Evolutionary conservation across 192 early-diverging fungal genomes (phyloP), one percentile per base, ranked within the genome.

Genomic region (Linnemannia schmuckeri): DNA sequence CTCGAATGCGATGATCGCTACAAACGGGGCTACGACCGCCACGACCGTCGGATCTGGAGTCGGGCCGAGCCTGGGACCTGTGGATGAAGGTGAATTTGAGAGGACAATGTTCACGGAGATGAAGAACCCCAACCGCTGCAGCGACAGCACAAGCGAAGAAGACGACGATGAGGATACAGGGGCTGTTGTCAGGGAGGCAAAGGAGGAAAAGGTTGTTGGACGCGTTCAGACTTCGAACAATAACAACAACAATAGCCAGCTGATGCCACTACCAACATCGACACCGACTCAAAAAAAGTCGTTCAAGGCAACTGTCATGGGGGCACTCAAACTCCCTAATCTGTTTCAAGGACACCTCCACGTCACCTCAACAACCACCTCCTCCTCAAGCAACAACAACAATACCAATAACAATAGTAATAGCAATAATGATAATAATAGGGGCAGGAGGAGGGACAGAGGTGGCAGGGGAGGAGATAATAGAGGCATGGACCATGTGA

Each of bases 301-400:
- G 13, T 74, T 80, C 72, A 80, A 74, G 42, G 79, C 71, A 24
- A 63, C 54, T n/a, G 40, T 80, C 33, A 41, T 80, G 55, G 33
- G 55, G 17, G 79, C 57, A 38, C 20, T 80, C 22, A 80, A 74
- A 20, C 70, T 80, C 13, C 79, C 55, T 24, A 20, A 30, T 0
- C 40, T 80, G 41, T 74, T 72, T 33, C 78, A 74, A 63, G 20
- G 54, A 35, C 27, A 73, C 20, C 15, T 22, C 49, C 49, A 22
- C 49, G 20, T 18, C 49, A 52, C 33, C 72, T 30, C 12, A 40
- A 40, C 30, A 66, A 9, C 10, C 30, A 33, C 61, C 4, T 5
- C 3, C 27, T 66, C 61, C 30, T 5, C 52, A 13, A 15, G 20
- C 40, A 33, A 4, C 12, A 72, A 17, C 22, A 35, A 46, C 9